A percentile compares a stretch with the other conserved stretches of the same genome.
Conservation (phyloP, 2,329 filamentous ascomycete genomes). For the Dendryphion nanum region DNA sequence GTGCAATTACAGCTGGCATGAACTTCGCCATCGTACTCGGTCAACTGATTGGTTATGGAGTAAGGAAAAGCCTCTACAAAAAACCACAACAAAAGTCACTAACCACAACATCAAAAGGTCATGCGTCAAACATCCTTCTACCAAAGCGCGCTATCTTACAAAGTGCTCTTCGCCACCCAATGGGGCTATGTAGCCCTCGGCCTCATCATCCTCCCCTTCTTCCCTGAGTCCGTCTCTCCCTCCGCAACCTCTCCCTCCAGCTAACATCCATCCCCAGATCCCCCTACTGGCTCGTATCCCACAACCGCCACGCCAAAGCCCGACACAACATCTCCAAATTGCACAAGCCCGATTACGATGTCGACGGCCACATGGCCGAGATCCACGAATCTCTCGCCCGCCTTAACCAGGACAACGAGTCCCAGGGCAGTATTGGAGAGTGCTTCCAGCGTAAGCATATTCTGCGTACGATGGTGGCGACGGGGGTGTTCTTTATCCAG, state of each 20-base stretch:
- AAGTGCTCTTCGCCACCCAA: conserved; percentile 30
- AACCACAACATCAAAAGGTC: no score
- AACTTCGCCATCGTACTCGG: conserved; percentile 18
- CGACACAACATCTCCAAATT: conserved; percentile 28
- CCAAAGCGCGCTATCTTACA: conserved; percentile 18
- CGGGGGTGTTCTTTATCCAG: conserved; percentile 29
- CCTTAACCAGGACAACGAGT: conserved; percentile 17
- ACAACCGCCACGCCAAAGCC: conserved; percentile 28
- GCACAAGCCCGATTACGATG: conserved; percentile 24
- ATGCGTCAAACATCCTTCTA: conserved; percentile 21
- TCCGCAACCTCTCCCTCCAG: neutral
- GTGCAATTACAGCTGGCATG: conserved; percentile 12
- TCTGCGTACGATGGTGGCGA: conserved; percentile 22
- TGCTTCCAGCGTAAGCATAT: conserved; percentile 17
- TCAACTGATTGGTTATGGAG: conserved; percentile 14
- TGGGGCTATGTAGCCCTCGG: conserved; percentile 31
- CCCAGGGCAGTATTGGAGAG: conserved; percentile 15
- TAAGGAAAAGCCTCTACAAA: no score
- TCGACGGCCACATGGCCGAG: conserved; percentile 31
- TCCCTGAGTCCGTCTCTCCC: conserved; percentile 25
- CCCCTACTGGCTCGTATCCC: conserved; percentile 35
- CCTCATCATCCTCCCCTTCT: conserved; percentile 27
- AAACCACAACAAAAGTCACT: no score
- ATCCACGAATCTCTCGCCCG: conserved; percentile 24
- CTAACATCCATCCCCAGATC: conserved; percentile 5